These are phyloP conservation scores for Willaertia magna DNA, from an alignment of 208 protist genomes.

Conservation along the genomic window DNA sequence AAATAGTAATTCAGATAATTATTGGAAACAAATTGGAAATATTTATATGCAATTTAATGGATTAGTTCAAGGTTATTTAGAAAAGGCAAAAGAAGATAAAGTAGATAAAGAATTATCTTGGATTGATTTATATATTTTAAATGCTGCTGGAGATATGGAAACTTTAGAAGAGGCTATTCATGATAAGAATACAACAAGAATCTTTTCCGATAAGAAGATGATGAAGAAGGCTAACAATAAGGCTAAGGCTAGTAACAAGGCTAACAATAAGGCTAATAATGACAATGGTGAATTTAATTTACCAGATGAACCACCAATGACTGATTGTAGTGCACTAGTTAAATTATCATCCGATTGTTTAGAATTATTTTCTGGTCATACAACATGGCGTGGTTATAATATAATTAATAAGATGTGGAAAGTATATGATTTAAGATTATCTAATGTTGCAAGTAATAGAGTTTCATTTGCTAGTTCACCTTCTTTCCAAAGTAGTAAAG, in stretches of 20 bases:
- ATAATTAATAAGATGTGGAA: slow-evolving; percentile 13
- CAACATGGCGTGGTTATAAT: background rate
- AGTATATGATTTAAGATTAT: background rate
- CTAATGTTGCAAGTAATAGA: background rate
- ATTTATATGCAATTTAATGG: slow-evolving; percentile 25
- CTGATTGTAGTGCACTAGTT: slow-evolving; percentile 4
- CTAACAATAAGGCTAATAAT: background rate
- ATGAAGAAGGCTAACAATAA: background rate
- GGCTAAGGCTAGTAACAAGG: too few species aligned
- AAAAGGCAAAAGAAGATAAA: background rate
- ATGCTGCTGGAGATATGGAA: slow-evolving; percentile 7
- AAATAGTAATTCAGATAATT: background rate
- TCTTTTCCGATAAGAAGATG: background rate
- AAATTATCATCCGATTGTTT: background rate
- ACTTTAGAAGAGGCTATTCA: background rate
- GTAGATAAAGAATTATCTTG: background rate
- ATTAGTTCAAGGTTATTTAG: slow-evolving; percentile 11
- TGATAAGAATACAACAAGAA: background rate
- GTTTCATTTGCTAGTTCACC: background rate
- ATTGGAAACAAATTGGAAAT: slow-evolving; percentile 20
- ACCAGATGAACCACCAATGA: background rate
- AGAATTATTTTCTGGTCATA: slow-evolving; percentile 2
- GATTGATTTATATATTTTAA: background rate
- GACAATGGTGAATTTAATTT: background rate
- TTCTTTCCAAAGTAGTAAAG: background rate